phyloP scores from a whole-genome alignment of 257 asterid species.

The Solanum gandarillasii region DNA sequence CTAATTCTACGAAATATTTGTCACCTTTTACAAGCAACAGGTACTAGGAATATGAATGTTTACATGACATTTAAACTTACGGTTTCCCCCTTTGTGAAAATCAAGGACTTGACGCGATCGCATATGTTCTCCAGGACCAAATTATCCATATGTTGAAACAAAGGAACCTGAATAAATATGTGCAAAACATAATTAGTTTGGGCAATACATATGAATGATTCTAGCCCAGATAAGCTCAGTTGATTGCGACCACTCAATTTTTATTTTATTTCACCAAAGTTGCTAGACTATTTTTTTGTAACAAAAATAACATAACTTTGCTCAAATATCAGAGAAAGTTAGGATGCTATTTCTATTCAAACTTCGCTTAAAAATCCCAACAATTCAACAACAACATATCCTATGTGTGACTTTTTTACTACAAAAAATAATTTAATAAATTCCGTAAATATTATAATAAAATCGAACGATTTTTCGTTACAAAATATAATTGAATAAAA shows the following conservation, averaged over 20 bases:
- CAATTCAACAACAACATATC: background rate
- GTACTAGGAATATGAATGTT: background rate
- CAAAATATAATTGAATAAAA: background rate
- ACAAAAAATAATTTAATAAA: background rate
- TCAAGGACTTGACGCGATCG: constrained; percentile 88
- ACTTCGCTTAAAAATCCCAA: background rate
- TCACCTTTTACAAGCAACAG: background rate
- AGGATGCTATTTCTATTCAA: background rate
- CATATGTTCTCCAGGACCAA: constrained; percentile 90
- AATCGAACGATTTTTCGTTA: background rate
- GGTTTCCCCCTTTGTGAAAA: constrained; percentile 91
- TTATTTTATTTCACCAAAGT: background rate
- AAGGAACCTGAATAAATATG: constrained; percentile 50
- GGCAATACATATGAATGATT: background rate
- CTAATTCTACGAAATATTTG: background rate
- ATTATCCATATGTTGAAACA: constrained; percentile 95
- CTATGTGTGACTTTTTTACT: background rate
- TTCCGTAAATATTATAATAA: background rate
- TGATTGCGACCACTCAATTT: background rate
- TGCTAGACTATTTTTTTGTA: background rate
- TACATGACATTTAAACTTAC: constrained; percentile 24
- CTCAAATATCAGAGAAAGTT: background rate
- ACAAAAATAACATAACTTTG: background rate
- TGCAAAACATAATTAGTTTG: background rate
- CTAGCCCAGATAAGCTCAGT: background rate